phyloP scores from a whole-genome alignment of 169 alveolate genomes.

The Theileria parva region DNA sequence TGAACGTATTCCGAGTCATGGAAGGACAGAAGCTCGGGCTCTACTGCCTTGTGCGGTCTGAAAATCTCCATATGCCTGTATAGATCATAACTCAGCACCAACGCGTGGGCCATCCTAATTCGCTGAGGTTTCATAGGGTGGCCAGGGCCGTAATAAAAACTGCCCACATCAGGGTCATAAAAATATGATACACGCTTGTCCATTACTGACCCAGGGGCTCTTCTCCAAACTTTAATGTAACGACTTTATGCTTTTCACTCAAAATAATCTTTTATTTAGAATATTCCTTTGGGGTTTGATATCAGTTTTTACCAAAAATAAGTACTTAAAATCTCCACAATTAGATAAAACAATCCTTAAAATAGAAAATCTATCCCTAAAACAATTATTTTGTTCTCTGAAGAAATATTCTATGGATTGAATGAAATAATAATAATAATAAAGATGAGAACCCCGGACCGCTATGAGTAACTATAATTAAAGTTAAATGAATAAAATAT shows the following conservation, averaged over 20 bases:
- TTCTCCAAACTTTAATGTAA: neutral
- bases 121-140: conserved; percentile 99
- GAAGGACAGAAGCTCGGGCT: conserved; percentile 91
- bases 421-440: too few species aligned
- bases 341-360: neutral
- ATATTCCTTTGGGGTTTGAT: neutral
- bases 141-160: conserved; percentile 97
- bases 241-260: neutral
- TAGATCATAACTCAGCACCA: conserved; percentile 93
- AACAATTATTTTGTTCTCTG: neutral
- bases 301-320: too few species aligned
- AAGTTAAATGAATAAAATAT: too few species aligned
- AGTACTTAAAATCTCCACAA: neutral
- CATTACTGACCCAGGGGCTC: conserved; percentile 24
- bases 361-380: neutral
- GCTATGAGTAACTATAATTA: too few species aligned
- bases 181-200: conserved; percentile 86
- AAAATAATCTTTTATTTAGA: neutral
- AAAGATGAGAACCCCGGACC: too few species aligned
- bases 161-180: conserved; percentile 93
- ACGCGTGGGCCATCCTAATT: conserved; percentile 97
- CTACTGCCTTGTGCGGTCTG: conserved; percentile 95
- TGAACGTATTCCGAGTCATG: conserved; percentile 94
- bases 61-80: conserved; percentile 95
- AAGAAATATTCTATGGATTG: neutral